phyloP scores from a whole-genome alignment of 805 yeast species.

The Candida namnaoensis region DNA sequence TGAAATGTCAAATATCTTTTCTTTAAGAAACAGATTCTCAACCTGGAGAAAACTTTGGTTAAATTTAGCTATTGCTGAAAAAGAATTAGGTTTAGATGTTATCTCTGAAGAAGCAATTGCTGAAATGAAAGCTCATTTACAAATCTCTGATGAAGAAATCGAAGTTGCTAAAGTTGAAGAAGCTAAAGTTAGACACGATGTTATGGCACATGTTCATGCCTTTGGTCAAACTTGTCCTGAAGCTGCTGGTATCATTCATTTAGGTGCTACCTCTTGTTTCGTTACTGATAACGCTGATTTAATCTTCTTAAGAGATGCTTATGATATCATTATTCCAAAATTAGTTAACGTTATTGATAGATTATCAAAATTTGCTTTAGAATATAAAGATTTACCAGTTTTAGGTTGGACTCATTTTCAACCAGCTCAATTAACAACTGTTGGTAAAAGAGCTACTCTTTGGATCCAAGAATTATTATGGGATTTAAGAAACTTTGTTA shows the following conservation, averaged over 20 bases:
- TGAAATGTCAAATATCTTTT: conserved; percentile 92
- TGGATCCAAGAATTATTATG: conserved; percentile 97
- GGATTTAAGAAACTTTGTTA: conserved; percentile 92
- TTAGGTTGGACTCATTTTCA: conserved; percentile 99
- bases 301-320: conserved; percentile 92
- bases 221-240: conserved; percentile 90
- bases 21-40: conserved; percentile 87
- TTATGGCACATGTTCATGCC: conserved; percentile 97
- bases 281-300: conserved; percentile 98
- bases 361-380: conserved; percentile 77
- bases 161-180: conserved; percentile 86
- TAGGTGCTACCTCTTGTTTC: conserved; percentile 97
- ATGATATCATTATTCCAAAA: conserved; percentile 88
- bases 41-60: conserved; percentile 99
- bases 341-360: conserved; percentile 93
- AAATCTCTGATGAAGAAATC: conserved; percentile 88
- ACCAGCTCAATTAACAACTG: conserved; percentile 98
- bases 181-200: conserved; percentile 97
- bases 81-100: conserved; percentile 77
- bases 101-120: conserved; percentile 87
- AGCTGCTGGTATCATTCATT: conserved; percentile 95
- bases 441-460: conserved; percentile 94
- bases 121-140: conserved; percentile 71
- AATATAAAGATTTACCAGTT: conserved; percentile 92
- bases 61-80: conserved; percentile 91